Base-by-base conservation (phyloP, 345 rosid genomes). In the Sonneratia alba region DNA sequence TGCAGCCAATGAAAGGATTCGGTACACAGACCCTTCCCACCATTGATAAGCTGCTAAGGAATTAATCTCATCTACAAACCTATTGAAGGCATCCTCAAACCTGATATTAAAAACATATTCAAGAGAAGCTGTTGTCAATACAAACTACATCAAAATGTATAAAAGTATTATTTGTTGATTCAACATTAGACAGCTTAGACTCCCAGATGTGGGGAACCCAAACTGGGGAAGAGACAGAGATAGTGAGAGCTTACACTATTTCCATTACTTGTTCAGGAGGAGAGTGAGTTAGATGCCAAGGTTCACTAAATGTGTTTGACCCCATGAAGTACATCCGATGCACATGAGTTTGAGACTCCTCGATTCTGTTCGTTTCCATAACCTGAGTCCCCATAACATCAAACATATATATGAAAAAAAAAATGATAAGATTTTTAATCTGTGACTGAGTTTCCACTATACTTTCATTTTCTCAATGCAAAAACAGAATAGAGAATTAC, bases 1-100 rank as follows among this genome's bases (percentile, higher is more conserved):
- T n/a, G 89, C 97, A 78, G 91, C 82, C 79, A 89, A 66, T 68
- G 89, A 85, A 70, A 93, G 91, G 76, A 91, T 71, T 74, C 84
- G 87, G 82, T 88, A 85, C 38, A 89, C 74, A 4, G 92, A 88
- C 77, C 98, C 98, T 83, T 89, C 96, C 98, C 98, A 93, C 98
- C 98, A 93, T 76, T 89, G 97, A 74, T 91, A 93, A 56, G 93
- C 86, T 77, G 98, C 96, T 80, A 93, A 76, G 74, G 75, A 81
- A 82, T 93, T 93, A 76, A 93, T 87, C 82, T 93, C 96, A 76
- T 91, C 93, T 72, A 89, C 97, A 85, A 93, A 93, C 76, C 85
- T 87, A 71, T 83, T 85, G 80, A 85, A 93, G 13, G 93, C 98
- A 78, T 88, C 97, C 85, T 93, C 97, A 32, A 87, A 93, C 70